A percentile compares a stretch with the other conserved stretches of the same genome.
phyloP scores from a whole-genome alignment of 2,329 filamentous ascomycete genomes.

The Aspergillus spinulosporus region DNA sequence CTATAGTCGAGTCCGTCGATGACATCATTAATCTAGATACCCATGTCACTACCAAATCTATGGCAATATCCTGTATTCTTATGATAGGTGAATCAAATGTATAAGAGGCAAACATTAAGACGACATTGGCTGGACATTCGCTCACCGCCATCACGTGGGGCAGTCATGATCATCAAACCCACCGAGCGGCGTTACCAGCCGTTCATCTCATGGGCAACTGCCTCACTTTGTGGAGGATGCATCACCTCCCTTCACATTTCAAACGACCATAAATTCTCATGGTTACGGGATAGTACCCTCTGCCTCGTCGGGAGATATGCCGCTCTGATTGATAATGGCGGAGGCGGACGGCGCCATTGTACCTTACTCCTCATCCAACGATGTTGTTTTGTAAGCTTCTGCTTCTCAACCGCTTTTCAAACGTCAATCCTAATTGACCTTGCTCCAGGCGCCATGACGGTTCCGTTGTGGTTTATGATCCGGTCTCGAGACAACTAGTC shows the following conservation, averaged over 20 bases:
- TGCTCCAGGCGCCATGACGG: slow-evolving; percentile 78
- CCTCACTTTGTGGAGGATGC: slow-evolving; percentile 8
- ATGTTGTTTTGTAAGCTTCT: slow-evolving; percentile 47
- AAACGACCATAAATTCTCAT: neutral
- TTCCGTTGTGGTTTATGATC: slow-evolving; percentile 88
- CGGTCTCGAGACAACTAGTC: slow-evolving; percentile 77
- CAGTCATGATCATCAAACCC: slow-evolving; percentile 1
- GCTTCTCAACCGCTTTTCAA: neutral
- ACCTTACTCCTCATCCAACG: slow-evolving; percentile 45
- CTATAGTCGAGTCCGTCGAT: slow-evolving; percentile 2
- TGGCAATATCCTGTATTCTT: neutral
- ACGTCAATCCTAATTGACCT: slow-evolving; percentile 19
- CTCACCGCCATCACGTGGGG: slow-evolving; percentile 26
- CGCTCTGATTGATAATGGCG: slow-evolving; percentile 31
- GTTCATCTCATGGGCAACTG: slow-evolving; percentile 13
- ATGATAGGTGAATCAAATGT: neutral
- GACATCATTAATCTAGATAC: slow-evolving; percentile 24
- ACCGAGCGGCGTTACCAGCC: neutral
- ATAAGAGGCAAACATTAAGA: slow-evolving; percentile 1
- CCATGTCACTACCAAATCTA: slow-evolving; percentile 13
- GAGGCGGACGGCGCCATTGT: slow-evolving; percentile 39
- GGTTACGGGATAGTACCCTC: slow-evolving; percentile 10
- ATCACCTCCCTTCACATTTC: slow-evolving; percentile 1
- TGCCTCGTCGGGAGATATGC: slow-evolving; percentile 18
- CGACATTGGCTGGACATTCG: slow-evolving; percentile 6